Evolutionary conservation across 129 eudicot genomes (phyloP), one percentile per base, ranked within the genome.

Genomic region (Saposhnikovia divaricata): DNA sequence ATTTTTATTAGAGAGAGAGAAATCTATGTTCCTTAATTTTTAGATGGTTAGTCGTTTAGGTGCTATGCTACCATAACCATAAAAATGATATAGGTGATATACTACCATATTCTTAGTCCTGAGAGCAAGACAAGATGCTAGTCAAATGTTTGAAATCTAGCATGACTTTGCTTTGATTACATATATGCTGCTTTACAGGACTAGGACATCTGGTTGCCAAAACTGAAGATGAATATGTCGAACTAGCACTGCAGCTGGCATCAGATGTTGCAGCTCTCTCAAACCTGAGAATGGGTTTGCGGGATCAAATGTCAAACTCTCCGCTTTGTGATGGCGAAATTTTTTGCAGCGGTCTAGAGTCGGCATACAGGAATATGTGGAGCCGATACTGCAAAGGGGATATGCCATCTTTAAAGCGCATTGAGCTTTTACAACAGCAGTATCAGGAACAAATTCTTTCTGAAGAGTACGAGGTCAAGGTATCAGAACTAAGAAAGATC

Each of bases 171-270:
- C 1, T 5, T n/a, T 61, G 37, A 61, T 61, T 25, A 61, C 6
- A n/a, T 61, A 5, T 61, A 61, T 61, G 69, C 34, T 79, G 45
- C 70, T 72, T 81, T 84, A 40, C 89, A 93, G 98, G 98, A 65
- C 84, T 91, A 81, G 82, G 81, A 40, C 82, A 78, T 81, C 87
- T 93, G 82, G 97, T 89, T 68, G 98, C 98, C 63, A 88, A 87
- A 72, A 88, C 86, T 44, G 97, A 93, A 88, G 98, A 93, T 44
- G 96, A 93, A 57, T 93, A 93, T 81, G 96, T 93, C 77, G 80
- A 79, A 46, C 78, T 81, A 82, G 97, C 98, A 80, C 46, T 91
- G 50, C 84, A 93, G 48, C 78, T 93, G 88, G 98, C 98, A 44
- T 84, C 93, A 11, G 93, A 93, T 40, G 48, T 93, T 27, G 81